Conservation (phyloP, 371 early-diverging fungal genomes). For the Capillidium rhysosporum region DNA sequence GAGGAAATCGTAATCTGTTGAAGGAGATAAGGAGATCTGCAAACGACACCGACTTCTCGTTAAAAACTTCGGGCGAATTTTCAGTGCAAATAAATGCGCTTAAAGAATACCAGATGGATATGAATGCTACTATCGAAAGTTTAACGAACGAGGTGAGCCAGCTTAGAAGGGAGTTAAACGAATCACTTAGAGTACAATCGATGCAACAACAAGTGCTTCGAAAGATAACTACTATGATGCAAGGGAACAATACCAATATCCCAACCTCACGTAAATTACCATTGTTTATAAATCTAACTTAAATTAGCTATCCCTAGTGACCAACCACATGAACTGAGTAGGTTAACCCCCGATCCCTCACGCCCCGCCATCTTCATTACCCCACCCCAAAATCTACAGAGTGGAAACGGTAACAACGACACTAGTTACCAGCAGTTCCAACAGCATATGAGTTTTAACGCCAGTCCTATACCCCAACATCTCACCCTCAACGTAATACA, state of each 20-base stretch:
- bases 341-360: neutral
- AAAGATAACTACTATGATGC: neutral
- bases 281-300: neutral
- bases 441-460: neutral
- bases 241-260: neutral
- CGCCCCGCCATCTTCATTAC: neutral
- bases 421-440: neutral
- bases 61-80: conserved; percentile 49
- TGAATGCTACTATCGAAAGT: conserved; percentile 44
- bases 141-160: conserved; percentile 44
- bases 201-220: conserved; percentile 28
- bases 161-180: conserved; percentile 42
- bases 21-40: conserved; percentile 74
- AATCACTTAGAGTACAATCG: conserved; percentile 35
- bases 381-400: neutral
- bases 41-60: conserved; percentile 47
- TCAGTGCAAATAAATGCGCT: conserved; percentile 45
- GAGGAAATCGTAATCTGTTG: conserved; percentile 53
- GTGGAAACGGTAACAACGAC: neutral
- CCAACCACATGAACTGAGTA: neutral
- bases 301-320: neutral
- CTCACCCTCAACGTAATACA: no score
- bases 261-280: neutral
- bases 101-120: conserved; percentile 50
- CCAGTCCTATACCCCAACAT: neutral